Base-by-base conservation (phyloP, 73 alveolate genomes). In the Paramecium bursaria region DNA sequence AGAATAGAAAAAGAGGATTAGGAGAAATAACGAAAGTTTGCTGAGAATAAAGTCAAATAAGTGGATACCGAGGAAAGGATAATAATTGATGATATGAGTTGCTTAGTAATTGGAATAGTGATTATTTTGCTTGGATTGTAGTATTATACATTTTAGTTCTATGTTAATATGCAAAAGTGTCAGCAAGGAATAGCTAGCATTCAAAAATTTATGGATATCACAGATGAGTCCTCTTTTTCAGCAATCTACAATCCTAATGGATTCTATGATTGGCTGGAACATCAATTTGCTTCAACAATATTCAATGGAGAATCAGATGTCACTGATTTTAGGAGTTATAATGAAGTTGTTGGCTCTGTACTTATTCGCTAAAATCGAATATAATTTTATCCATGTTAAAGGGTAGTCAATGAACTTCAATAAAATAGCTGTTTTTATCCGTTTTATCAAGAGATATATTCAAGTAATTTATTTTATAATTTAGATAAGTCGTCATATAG, bases 71-170 rank as follows among this genome's bases (percentile, higher is more conserved):
- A 39, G 21, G 1, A 67, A 25, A 19, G 44, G 21, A 39, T 67
- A 39, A 57, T 39, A 3, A 39, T 67, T 39, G 82, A 67, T 67
- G 82, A 67, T 42, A 67, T 67, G 82, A 67, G 44, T 67, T 67
- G 82, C 11, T 26, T 67, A 1, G 44, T 67, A 21, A 30, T 67
- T n/a, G 44, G 82, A 17, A 35, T 67, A n/a, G 22, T 42, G 10
- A 57, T 67, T n/a, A 67, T 67, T 11, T n/a, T n/a, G n/a, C n/a
- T n/a, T n/a, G n/a, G n/a, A n/a, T n/a, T n/a, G n/a, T n/a, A n/a
- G n/a, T n/a, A n/a, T n/a, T n/a, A n/a, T n/a, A n/a, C n/a, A n/a
- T n/a, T n/a, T n/a, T n/a, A n/a, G n/a, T n/a, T n/a, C n/a, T n/a
- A n/a, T n/a, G n/a, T n/a, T n/a, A n/a, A n/a, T n/a, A n/a, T n/a